Base-by-base conservation (phyloP, 169 alveolate genomes). In the Plasmodium chabaudi region DNA sequence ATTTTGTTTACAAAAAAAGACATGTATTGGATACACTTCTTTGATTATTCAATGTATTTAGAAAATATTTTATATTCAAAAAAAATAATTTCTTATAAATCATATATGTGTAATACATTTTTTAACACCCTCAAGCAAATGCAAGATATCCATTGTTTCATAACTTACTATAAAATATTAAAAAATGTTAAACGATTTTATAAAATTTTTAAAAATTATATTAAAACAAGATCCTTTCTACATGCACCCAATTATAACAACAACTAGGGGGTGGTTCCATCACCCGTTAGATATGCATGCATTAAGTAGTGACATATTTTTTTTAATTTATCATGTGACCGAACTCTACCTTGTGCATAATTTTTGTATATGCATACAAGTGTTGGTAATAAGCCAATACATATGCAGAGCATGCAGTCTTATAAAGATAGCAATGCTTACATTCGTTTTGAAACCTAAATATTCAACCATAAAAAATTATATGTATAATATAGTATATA, bases 11-110 rank as follows among this genome's bases (percentile, higher is more conserved):
- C 51, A 44, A 61, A 75, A 65, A 75, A 42, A 55, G 44, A 75
- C 34, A 25, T 61, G n/a, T 15, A 75, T 53, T 75, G 88, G 88
- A 61, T 39, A 65, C 39, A n/a, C 17, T 75, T 75, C 23, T 75
- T 75, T 53, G 88, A 75, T 75, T 75, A 75, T 47, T 75, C 75
- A 15, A 63, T 75, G 2, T 75, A 61, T 13, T 63, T 75, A 42
- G 88, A 75, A 55, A 61, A 42, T 25, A 13, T 56, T 9, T 21
- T 75, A 13, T 44, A 25, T 39, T 57, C 72, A 63, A 44, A 61
- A 57, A 72, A 72, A 9, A 47, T 75, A 10, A 55, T 15, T 19
- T 15, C 47, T 23, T 17, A 25, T 15, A 34, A 19, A 68, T 25
- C 75, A 44, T 75, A 61, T 55, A 19, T 75, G n/a, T 75, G 67